Evolutionary conservation across 2,329 filamentous ascomycete genomes (phyloP).

Genomic region (Hymenoscyphus infarciens): DNA sequence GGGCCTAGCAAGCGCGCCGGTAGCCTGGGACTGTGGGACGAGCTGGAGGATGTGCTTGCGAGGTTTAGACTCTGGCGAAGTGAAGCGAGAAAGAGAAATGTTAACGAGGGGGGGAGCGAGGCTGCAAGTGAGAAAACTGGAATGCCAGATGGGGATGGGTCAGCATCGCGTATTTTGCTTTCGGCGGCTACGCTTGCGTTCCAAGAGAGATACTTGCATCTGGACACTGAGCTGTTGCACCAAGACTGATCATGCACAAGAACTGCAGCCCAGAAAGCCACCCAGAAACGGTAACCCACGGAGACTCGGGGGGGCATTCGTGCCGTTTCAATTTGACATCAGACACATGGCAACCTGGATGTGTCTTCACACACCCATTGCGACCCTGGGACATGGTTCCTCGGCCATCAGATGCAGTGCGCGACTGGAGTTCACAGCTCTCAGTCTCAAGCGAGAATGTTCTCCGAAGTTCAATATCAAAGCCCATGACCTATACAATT

Average conservation of each 20-base stretch:
- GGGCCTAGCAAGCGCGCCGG: not conserved
- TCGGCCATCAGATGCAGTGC: not conserved
- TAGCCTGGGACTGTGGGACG: not conserved
- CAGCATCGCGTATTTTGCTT: not conserved
- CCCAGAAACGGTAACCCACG: not conserved
- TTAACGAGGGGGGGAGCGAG: not conserved
- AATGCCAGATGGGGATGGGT: not conserved
- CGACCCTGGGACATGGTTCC: not conserved
- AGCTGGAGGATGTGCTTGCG: not conserved
- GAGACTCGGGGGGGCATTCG: not conserved
- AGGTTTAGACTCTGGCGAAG: not conserved
- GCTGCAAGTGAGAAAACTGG: not conserved
- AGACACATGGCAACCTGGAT: conserved; percentile 13
- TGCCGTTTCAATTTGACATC: conserved; percentile 14
- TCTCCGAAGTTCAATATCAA: not conserved
- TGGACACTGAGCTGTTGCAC: not conserved
- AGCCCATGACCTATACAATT: not conserved
- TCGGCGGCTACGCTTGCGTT: not conserved
- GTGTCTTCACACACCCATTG: conserved; percentile 2
- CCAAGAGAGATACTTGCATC: not conserved
- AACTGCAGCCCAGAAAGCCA: conserved; percentile 1
- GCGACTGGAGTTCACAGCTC: not conserved
- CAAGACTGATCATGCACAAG: not conserved
- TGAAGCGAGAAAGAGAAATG: not conserved
- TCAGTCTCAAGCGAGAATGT: not conserved